A percentile compares a stretch with the other conserved stretches of the same genome.
Evolutionary conservation across 441 rosid genomes (phyloP).

Genomic region (Breynia disticha): DNA sequence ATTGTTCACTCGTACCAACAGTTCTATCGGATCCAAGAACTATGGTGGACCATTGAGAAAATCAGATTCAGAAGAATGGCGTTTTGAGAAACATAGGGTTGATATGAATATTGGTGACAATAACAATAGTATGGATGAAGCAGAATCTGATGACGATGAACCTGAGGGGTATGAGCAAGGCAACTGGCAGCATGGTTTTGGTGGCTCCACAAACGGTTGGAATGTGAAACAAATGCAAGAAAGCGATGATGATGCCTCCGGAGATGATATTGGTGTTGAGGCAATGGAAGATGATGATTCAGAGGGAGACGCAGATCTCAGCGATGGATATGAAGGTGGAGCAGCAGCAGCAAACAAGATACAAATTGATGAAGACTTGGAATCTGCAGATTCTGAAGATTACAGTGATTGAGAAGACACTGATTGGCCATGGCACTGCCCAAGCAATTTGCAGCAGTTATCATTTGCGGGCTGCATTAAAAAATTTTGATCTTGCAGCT

Average conservation of each 20-base stretch:
- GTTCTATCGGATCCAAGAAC: slow-evolving; percentile 24
- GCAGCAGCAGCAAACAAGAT: slow-evolving; percentile 19
- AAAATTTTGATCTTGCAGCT: slow-evolving; percentile 20
- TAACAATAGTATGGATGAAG: slow-evolving; percentile 52
- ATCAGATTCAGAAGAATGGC: slow-evolving; percentile 55
- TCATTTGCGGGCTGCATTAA: slow-evolving; percentile 17
- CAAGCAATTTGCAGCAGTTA: slow-evolving; percentile 4
- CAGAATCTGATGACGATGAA: slow-evolving; percentile 62
- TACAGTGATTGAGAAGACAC: slow-evolving; percentile 39
- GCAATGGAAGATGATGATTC: slow-evolving; percentile 26
- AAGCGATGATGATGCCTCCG: slow-evolving; percentile 45
- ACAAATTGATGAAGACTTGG: slow-evolving; percentile 34
- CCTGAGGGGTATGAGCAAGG: slow-evolving; percentile 40
- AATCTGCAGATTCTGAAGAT: slow-evolving; percentile 42
- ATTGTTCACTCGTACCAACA: slow-evolving; percentile 22
- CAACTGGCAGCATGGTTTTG: slow-evolving; percentile 47
- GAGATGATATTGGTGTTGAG: slow-evolving; percentile 30
- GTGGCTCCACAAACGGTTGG: slow-evolving; percentile 28
- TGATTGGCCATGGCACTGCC: background rate
- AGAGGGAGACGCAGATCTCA: slow-evolving; percentile 40
- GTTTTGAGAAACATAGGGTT: slow-evolving; percentile 30
- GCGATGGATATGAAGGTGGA: slow-evolving; percentile 57
- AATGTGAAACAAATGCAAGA: slow-evolving; percentile 37
- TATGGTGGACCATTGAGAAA: slow-evolving; percentile 22
- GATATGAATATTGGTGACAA: slow-evolving; percentile 38